Base-by-base conservation (phyloP, 495 filamentous ascomycete genomes). In the Paragyromitra xinjiangensis region DNA sequence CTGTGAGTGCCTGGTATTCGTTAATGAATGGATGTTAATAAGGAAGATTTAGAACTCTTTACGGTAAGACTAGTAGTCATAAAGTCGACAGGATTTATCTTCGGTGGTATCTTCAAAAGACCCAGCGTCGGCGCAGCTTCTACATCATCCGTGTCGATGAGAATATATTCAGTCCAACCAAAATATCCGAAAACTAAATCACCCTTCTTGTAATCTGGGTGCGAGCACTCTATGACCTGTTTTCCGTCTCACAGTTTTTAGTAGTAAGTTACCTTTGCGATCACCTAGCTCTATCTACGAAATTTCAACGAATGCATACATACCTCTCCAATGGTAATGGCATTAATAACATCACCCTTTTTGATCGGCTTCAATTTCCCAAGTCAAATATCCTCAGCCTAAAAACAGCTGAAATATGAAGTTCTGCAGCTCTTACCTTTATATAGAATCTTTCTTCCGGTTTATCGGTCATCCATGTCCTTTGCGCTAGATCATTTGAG, bases 401-500 rank as follows among this genome's bases (percentile, higher is more conserved):
- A 24, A 58, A 29, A 29, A 29, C 4, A 48, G 0, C 16, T 22
- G 11, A 58, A 34, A 6, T 58, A 6, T 34, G 29, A 14, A 2
- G 9, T 16, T 2, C 2, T 58, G 14, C 9, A 9, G 5, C 29
- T 24, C 39, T 14, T 90, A 91, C 45, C 91, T 86, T 58, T 86
- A 64, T 64, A 44, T 64, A 42, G 9, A 44, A 8, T n/a, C 12
- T n/a, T 0, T 64, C 61, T 29, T 64, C 37, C 6, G n/a, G 61
- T 9, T 64, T 86, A 78, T 89, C 88, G 77, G 85, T 87, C 50
- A 95, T 86, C 92, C 92, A 94, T 75, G 89, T 88, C 71, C 92
- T 87, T 89, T 94, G 93, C n/a, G 92, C 91, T 0, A 92, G 92
- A 84, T 95, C 92, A 77, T 92, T 88, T n/a, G 90, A 92, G 77